Base-by-base conservation (phyloP, 2,329 filamentous ascomycete genomes). In the Chaetomiaceae sp. region DNA sequence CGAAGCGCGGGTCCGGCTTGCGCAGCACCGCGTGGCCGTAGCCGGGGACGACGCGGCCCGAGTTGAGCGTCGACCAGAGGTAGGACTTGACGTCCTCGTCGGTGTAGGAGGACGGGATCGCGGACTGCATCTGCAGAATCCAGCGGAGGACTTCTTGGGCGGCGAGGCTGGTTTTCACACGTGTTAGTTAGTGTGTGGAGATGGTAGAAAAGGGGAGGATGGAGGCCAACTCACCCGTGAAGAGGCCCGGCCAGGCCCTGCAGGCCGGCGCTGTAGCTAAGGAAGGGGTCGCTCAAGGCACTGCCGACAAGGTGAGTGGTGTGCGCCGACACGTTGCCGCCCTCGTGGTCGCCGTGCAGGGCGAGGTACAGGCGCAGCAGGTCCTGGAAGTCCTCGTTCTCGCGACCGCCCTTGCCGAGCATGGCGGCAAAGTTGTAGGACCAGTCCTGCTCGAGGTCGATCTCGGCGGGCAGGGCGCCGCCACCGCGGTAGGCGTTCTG, bases 361-460 rank as follows among this genome's bases (percentile, higher is more conserved):
- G 93, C 91, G 19, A 98, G 82, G 70, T 98, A 98, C 26, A 98
- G 74, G 58, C 93, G 82, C 53, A 98, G 78, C 17, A 98, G 77
- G 62, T 98, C 93, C 65, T 97, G 91, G 78, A 98, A 95, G 65
- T 87, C 86, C 70, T 90, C 87, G 59, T 97, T 84, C 68, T 95
- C 76, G 67, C 84, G 81, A 56, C 89, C 88, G 41, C 84, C 80
- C 73, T 94, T 95, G 62, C 91, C 91, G 44, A 97, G 79, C 81
- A 97, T 89, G 56, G 89, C 87, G 37, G 93, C 93, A 62, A 96
- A 98, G 77, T 98, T 98, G 76, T 96, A 95, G 1, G 90, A 85
- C 93, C 93, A 98, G 69, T 98, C 93, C 70, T 96, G 88, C 57
- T 85, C 77, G 48, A 80, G 68, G 60, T 98, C 90, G 40, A 94